Evolutionary conservation across 305 asterid genomes (phyloP).

Genomic region (Fraxinus greggii): DNA sequence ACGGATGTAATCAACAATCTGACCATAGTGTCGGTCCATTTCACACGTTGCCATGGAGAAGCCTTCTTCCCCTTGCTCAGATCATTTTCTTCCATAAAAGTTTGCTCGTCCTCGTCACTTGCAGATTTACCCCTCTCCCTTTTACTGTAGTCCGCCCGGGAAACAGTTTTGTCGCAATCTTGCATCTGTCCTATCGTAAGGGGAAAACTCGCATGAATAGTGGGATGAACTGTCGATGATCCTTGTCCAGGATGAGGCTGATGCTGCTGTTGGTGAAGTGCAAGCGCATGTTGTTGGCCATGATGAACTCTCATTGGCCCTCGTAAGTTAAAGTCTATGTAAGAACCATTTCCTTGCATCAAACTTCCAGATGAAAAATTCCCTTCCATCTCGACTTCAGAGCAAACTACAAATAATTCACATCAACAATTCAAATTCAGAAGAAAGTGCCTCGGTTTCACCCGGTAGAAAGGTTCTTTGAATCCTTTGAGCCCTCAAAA

Average conservation of each 20-base stretch:
- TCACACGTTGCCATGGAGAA: constrained; percentile 80
- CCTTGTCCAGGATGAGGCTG: constrained; percentile 40
- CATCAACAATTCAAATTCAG: constrained; percentile 24
- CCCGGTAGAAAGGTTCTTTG: neutral
- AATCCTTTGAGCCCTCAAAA: constrained; percentile 26
- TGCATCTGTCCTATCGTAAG: constrained; percentile 46
- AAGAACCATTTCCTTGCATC: constrained; percentile 48
- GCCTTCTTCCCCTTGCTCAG: constrained; percentile 54
- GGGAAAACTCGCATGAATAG: constrained; percentile 48
- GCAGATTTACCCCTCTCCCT: constrained; percentile 44
- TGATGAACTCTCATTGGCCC: constrained; percentile 48
- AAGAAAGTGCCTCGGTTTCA: constrained; percentile 21
- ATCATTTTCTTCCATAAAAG: constrained; percentile 49
- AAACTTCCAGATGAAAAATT: constrained; percentile 45
- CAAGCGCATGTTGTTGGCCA: constrained; percentile 38
- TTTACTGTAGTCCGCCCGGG: constrained; percentile 41
- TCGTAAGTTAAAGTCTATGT: constrained; percentile 55
- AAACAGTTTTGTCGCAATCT: constrained; percentile 39
- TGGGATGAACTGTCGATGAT: constrained; percentile 35
- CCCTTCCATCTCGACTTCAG: constrained; percentile 44
- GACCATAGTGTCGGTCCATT: constrained; percentile 84
- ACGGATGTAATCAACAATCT: constrained; percentile 71
- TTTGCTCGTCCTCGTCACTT: constrained; percentile 77
- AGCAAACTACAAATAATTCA: constrained; percentile 32
- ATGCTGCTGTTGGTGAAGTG: constrained; percentile 37